Evolutionary conservation across 2,329 filamentous ascomycete species (phyloP).

Genomic region (Xylaria digitata): DNA sequence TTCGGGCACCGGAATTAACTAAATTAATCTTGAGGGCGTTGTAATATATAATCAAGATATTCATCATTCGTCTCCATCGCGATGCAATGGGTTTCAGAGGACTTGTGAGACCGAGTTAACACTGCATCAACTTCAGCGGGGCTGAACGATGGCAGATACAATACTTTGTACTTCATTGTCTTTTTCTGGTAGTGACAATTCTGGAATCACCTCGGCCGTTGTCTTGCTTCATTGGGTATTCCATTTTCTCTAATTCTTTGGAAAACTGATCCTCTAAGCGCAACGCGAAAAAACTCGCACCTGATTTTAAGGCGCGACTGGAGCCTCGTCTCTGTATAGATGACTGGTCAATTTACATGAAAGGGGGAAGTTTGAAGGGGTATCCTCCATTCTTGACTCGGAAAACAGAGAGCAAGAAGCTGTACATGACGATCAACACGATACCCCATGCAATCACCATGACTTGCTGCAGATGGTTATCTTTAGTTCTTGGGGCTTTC

Average conservation of each 20-base stretch:
- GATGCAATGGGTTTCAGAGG: constrained; percentile 1
- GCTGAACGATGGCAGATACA: constrained; percentile 4
- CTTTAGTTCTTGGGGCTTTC: constrained; percentile 89
- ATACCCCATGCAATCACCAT: constrained; percentile 83
- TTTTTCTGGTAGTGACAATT: constrained; percentile 10
- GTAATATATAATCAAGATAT: constrained; percentile 9
- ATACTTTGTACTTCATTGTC: constrained; percentile 17
- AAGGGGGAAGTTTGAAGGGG: constrained; percentile 93
- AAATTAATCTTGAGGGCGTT: neutral
- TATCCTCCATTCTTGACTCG: constrained; percentile 94
- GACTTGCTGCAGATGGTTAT: constrained; percentile 81
- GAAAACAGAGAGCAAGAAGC: constrained; percentile 94
- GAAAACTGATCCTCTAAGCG: constrained; percentile 17
- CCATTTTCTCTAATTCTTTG: constrained; percentile 25
- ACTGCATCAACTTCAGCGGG: neutral
- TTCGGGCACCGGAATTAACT: constrained; percentile 1
- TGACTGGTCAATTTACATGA: constrained; percentile 63
- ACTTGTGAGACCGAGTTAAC: constrained; percentile 6
- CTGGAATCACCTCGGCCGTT: constrained; percentile 2
- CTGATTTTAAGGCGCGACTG: neutral
- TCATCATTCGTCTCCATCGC: neutral
- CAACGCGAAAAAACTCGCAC: constrained; percentile 20
- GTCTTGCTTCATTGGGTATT: constrained; percentile 14
- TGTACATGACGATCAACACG: constrained; percentile 85
- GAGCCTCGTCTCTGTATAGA: constrained; percentile 1